Evolutionary conservation across 371 early-diverging fungal species (phyloP).

Genomic region (Syncephalastrum sp.): DNA sequence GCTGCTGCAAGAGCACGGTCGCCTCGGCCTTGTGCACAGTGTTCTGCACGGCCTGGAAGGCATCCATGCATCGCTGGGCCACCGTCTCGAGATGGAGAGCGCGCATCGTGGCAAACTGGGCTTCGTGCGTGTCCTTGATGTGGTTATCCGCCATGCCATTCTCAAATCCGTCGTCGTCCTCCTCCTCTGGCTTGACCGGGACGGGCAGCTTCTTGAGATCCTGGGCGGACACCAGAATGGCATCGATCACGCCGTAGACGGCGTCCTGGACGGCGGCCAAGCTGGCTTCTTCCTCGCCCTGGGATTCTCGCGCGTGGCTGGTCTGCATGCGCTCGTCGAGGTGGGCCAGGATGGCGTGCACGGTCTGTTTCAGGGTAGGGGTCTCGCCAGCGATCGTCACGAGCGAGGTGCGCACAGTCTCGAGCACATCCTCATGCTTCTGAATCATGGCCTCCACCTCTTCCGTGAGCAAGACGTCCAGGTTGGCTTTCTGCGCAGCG

Average conservation of each 20-base stretch:
- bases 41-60: slow-evolving; percentile 24
- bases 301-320: neutral
- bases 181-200: slow-evolving; percentile 10
- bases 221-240: slow-evolving; percentile 40
- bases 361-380: slow-evolving; percentile 20
- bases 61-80: slow-evolving; percentile 32
- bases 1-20: slow-evolving; percentile 40
- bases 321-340: slow-evolving; percentile 22
- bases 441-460: slow-evolving; percentile 32
- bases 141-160: slow-evolving; percentile 57
- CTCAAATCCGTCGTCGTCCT: slow-evolving; percentile 40
- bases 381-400: slow-evolving; percentile 11
- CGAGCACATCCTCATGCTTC: slow-evolving; percentile 15
- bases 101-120: slow-evolving; percentile 24
- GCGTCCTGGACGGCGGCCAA: slow-evolving; percentile 27
- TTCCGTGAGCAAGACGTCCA: slow-evolving; percentile 28
- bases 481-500: slow-evolving; percentile 23
- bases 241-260: slow-evolving; percentile 34
- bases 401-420: slow-evolving; percentile 12
- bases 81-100: slow-evolving; percentile 46
- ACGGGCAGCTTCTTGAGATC: slow-evolving; percentile 38
- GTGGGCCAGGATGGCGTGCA: slow-evolving; percentile 27
- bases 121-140: slow-evolving; percentile 33
- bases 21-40: slow-evolving; percentile 14
- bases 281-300: neutral